Evolutionary conservation across 2,329 filamentous ascomycete genomes (phyloP), one percentile per base, ranked within the genome.

Genomic region (Sporothrix mexicana): DNA sequence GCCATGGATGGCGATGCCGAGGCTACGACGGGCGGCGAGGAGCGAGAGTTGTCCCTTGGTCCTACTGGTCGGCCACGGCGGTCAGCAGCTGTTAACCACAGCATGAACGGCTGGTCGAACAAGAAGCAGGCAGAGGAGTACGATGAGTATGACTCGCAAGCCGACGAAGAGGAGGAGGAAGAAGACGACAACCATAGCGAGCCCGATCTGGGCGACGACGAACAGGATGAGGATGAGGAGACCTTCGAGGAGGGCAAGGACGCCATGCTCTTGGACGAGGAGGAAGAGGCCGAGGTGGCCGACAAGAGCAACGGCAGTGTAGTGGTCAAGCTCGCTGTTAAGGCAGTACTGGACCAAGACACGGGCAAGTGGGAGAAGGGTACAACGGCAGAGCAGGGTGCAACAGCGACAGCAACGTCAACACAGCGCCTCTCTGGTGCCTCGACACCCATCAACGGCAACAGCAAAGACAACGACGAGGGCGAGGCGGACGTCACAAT

Each of bases 121-220:
- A 75, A 79, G 70, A 79, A 85, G 82, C 76, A 82, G 79, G 75
- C 59, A 41, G 72, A 72, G 8, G 72, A 59, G n/a, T 70, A 49
- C 64, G 85, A 84, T 77, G 84, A 85, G 49, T 90, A 91, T 78
- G 87, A 90, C 73, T 86, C 87, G 51, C 77, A 89, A 85, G 72
- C 67, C 7, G 74, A 74, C 3, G 71, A 74, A 15, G 68, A 73
- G 0, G 89, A 84, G 23, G 89, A 88, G 9, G 92, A 92, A 70
- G 92, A 94, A 72, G 73, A 72, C 88, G 89, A 36, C 3, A 47
- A 47, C 61, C 61, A 66, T 7, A 90, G 89, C 74, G 91, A 93
- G 76, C 93, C 90, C 79, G 91, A 94, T 61, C 91, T 92, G 69
- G 92, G 91, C 12, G 92, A 92, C 72, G 92, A 94, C 73, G 92